These are phyloP conservation scores for Melampsora abietis-canadensis DNA, from an alignment of 1,284 basidiomycete genomes.

Conservation along the genomic window DNA sequence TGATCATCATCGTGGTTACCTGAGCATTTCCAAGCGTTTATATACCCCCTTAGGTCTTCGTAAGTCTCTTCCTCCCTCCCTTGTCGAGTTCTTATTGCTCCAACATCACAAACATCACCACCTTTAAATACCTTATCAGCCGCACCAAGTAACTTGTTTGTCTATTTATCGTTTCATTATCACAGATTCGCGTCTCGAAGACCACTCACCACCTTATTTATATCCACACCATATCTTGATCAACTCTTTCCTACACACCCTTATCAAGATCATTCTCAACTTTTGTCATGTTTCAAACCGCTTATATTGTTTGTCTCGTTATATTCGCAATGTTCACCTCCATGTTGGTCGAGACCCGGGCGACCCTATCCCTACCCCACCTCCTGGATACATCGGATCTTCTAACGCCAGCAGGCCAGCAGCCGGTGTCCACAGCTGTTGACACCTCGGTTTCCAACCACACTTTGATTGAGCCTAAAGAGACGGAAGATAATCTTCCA, in stretches of 20 bases:
- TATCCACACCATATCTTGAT: constrained; percentile 3
- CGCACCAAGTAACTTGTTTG: not conserved
- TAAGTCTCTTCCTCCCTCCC: not conserved
- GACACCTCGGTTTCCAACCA: not conserved
- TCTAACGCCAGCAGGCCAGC: not conserved
- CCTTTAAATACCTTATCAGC: not conserved
- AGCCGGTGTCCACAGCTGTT: not conserved
- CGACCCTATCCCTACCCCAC: not conserved
- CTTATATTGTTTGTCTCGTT: not conserved
- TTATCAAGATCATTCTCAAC: not conserved
- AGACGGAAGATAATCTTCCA: not conserved
- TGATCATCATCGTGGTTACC: not conserved
- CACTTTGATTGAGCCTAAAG: not conserved
- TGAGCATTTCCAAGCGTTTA: not conserved
- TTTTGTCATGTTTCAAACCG: not conserved
- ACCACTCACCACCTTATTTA: not conserved
- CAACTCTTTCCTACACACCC: not conserved
- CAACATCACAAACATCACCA: not conserved
- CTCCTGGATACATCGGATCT: not conserved
- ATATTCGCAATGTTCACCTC: not conserved
- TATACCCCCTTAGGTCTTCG: not conserved
- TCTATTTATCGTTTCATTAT: not conserved
- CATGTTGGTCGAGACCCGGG: constrained; percentile 1
- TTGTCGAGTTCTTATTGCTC: not conserved
- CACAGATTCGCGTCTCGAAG: constrained; percentile 1